phyloP scores from a whole-genome alignment of 441 rosid species.

The Syzygium malaccense region DNA sequence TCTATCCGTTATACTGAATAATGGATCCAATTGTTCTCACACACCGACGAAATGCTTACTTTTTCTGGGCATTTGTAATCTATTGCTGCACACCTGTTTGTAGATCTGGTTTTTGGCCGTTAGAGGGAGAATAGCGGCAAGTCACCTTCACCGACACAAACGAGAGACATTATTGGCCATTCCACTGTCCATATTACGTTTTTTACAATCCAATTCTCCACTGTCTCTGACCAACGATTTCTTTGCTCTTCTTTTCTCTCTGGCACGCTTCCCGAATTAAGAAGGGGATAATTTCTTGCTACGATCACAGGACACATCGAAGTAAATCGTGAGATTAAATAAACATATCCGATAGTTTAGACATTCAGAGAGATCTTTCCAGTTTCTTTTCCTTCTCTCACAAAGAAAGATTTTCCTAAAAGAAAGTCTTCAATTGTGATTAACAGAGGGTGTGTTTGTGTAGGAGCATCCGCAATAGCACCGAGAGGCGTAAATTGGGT shows the following conservation, averaged over 20 bases:
- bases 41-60: background rate
- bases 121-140: background rate
- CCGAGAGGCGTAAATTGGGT: constrained; percentile 11
- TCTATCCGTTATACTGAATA: background rate
- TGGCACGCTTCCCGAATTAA: background rate
- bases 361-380: background rate
- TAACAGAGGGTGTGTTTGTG: background rate
- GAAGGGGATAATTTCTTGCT: background rate
- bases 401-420: background rate
- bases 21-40: background rate
- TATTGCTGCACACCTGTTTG: background rate
- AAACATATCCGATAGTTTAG: background rate
- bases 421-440: background rate
- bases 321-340: background rate
- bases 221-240: background rate
- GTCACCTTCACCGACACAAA: background rate
- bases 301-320: background rate
- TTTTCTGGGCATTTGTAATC: background rate
- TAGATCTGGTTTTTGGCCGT: background rate
- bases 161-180: background rate
- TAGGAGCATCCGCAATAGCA: constrained; percentile 15
- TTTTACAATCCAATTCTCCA: background rate
- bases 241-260: background rate
- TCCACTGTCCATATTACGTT: background rate
- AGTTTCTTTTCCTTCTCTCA: background rate